phyloP scores from a whole-genome alignment of 345 rosid genomes.

The Reutealis trisperma region DNA sequence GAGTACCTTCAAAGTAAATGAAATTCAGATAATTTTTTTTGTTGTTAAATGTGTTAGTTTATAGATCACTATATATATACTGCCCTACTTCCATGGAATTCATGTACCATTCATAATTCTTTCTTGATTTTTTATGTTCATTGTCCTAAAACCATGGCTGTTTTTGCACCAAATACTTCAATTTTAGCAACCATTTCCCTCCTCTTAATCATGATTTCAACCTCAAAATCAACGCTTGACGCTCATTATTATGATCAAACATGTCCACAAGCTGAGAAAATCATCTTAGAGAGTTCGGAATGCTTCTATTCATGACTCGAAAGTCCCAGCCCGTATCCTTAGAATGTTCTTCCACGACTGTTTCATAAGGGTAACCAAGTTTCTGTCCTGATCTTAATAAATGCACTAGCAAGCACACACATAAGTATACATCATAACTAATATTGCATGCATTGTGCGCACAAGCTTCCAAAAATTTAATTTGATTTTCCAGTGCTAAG shows the following conservation, averaged over 20 bases:
- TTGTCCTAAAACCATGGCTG: slow-evolving; percentile 26
- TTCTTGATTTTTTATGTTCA: slow-evolving; percentile 6
- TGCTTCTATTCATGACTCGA: slow-evolving; percentile 64
- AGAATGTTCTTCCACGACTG: slow-evolving; percentile 95
- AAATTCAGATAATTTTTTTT: neutral
- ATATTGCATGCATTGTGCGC: neutral
- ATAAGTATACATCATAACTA: neutral
- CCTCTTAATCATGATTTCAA: slow-evolving; percentile 30
- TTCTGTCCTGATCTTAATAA: neutral
- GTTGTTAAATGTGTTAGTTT: neutral
- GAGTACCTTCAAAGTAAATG: slow-evolving; percentile 74
- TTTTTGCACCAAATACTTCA: slow-evolving; percentile 20
- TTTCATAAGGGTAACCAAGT: slow-evolving; percentile 61
- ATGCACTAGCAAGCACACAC: neutral
- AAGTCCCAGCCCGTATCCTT: slow-evolving; percentile 80
- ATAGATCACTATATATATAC: slow-evolving; percentile 37
- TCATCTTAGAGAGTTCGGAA: slow-evolving; percentile 54
- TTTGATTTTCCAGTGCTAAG: neutral
- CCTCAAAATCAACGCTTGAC: slow-evolving; percentile 43
- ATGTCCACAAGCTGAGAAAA: slow-evolving; percentile 71
- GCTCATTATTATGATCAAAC: slow-evolving; percentile 61
- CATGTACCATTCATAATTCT: slow-evolving; percentile 8
- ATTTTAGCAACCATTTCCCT: slow-evolving; percentile 7
- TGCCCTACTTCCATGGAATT: neutral
- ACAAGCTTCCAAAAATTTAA: neutral